Conservation (phyloP, 176 grass and related monocot genomes). For the Ensete ventricosum region DNA sequence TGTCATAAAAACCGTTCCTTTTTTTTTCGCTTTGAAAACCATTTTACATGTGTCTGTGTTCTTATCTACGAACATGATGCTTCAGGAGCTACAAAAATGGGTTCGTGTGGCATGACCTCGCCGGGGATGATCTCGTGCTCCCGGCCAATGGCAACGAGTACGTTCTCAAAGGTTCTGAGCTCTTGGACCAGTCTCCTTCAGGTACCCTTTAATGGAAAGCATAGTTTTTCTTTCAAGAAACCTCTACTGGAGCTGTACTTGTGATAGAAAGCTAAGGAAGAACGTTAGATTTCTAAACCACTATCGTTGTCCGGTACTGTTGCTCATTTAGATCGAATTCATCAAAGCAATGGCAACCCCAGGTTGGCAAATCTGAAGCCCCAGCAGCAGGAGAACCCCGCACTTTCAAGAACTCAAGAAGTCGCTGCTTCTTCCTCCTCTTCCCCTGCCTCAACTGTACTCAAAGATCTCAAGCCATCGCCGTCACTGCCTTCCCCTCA, state of each 20-base stretch:
- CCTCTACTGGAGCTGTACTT: background rate
- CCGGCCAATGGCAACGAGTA: slow-evolving; percentile 75
- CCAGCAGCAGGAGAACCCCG: slow-evolving; percentile 17
- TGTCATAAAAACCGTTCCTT: background rate
- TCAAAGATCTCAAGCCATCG: slow-evolving; percentile 39
- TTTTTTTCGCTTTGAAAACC: background rate
- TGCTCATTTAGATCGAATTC: background rate
- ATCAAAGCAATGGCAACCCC: background rate
- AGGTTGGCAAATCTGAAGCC: slow-evolving; percentile 17
- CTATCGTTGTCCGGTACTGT: background rate
- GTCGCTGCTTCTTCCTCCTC: slow-evolving; percentile 44
- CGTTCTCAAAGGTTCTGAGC: slow-evolving; percentile 86
- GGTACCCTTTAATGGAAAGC: slow-evolving; percentile 23
- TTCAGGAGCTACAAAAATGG: slow-evolving; percentile 92
- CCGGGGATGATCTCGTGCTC: slow-evolving; percentile 60
- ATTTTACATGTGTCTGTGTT: background rate
- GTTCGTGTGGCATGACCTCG: slow-evolving; percentile 96
- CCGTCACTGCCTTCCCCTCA: slow-evolving; percentile 27
- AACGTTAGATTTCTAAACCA: background rate
- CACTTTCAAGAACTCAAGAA: slow-evolving; percentile 13
- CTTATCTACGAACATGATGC: background rate
- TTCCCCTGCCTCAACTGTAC: slow-evolving; percentile 36
- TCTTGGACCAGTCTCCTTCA: slow-evolving; percentile 50
- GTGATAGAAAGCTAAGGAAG: background rate
- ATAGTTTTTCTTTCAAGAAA: background rate